A percentile compares a stretch with the other conserved stretches of the same genome.
phyloP scores from a whole-genome alignment of 805 yeast species.

The Babjeviella inositovora region DNA sequence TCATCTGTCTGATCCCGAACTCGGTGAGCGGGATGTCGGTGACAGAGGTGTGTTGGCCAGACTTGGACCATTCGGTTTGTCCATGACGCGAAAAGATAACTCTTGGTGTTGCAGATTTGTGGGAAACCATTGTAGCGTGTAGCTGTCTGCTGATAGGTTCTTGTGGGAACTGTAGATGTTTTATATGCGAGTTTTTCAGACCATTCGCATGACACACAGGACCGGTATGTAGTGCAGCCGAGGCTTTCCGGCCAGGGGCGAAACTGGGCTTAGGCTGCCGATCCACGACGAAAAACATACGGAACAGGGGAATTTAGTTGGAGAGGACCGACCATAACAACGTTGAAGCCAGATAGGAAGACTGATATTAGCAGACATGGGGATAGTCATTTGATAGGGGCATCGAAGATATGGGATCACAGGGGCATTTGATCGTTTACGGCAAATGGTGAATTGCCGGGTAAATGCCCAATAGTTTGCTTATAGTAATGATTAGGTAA shows the following conservation, averaged over 20 bases:
- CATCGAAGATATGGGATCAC: background rate
- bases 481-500: too few relatives aligned
- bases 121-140: background rate
- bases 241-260: background rate
- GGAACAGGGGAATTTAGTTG: background rate
- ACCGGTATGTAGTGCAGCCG: too few relatives aligned
- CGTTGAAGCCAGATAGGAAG: background rate
- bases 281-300: background rate
- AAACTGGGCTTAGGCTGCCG: background rate
- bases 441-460: conserved; percentile 4
- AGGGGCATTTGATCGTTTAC: background rate
- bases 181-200: too few relatives aligned
- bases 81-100: conserved; percentile 68
- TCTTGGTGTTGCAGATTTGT: conserved; percentile 35
- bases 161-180: background rate
- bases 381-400: background rate
- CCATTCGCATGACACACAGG: too few relatives aligned
- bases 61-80: conserved; percentile 91
- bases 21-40: conserved; percentile 73
- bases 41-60: conserved; percentile 80
- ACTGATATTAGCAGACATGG: background rate
- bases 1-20: conserved; percentile 66
- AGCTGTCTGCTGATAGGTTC: background rate
- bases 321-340: background rate
- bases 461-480: too few relatives aligned